Evolutionary conservation across 2,329 filamentous ascomycete genomes (phyloP).

Genomic region (Dactylellina haptotyla): DNA sequence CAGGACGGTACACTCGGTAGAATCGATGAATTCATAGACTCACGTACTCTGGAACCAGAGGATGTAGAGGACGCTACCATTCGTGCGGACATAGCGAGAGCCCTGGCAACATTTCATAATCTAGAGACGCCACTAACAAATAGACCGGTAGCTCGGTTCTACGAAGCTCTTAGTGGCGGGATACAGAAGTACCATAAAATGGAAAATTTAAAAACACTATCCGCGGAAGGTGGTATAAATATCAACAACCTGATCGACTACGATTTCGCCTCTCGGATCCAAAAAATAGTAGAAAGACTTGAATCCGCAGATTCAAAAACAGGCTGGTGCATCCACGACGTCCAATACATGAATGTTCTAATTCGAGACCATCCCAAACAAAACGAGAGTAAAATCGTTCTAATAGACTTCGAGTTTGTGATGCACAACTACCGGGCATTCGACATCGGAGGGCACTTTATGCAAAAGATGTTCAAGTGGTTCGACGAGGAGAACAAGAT

Average conservation of each 20-base stretch:
- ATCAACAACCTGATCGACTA: slow-evolving; percentile 55
- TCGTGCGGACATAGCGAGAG: slow-evolving; percentile 55
- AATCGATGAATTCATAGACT: slow-evolving; percentile 56
- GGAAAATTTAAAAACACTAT: slow-evolving; percentile 55
- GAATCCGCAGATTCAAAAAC: slow-evolving; percentile 52
- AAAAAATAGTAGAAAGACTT: slow-evolving; percentile 41
- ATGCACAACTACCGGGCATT: slow-evolving; percentile 56
- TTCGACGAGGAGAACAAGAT: slow-evolving; percentile 56
- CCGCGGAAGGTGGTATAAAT: slow-evolving; percentile 54
- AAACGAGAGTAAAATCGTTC: slow-evolving; percentile 54
- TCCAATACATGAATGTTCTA: slow-evolving; percentile 57
- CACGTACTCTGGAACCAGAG: slow-evolving; percentile 55
- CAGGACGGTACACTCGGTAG: slow-evolving; percentile 55
- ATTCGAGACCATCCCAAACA: slow-evolving; percentile 53
- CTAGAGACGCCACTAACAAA: slow-evolving; percentile 36
- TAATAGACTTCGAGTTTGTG: slow-evolving; percentile 57
- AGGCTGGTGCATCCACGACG: slow-evolving; percentile 57
- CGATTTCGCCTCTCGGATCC: slow-evolving; percentile 52
- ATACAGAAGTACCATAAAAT: slow-evolving; percentile 53
- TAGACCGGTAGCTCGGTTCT: not conserved
- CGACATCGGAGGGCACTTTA: slow-evolving; percentile 57
- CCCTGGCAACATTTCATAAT: slow-evolving; percentile 47
- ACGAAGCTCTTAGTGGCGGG: slow-evolving; percentile 36
- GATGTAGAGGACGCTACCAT: slow-evolving; percentile 55
- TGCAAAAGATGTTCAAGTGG: slow-evolving; percentile 58